Evolutionary conservation across 495 filamentous ascomycete genomes (phyloP), one percentile per base, ranked within the genome.

Genomic region (Penicillium canescens): DNA sequence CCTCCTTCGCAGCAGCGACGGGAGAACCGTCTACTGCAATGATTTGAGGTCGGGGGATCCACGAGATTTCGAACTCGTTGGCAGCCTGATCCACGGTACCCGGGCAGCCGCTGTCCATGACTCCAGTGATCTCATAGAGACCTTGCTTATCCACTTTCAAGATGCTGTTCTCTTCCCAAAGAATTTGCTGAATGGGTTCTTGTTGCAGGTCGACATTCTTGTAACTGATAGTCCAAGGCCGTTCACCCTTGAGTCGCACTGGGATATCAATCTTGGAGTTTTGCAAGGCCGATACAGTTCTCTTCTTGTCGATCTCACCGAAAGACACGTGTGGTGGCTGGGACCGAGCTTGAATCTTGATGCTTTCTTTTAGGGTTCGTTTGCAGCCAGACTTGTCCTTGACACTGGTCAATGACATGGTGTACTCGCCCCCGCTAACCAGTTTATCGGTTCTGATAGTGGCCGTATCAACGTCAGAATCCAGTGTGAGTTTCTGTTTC

Each of bases 331-430:
- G 85, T 1, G 94, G 94, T 52, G 87, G 86, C 69, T 96, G 91
- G 50, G 89, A 88, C 20, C 91, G 82, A 26, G 96, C 94, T 12
- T 86, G 81, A 56, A 98, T 87, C 66, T 87, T 93, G 43, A 84
- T 77, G 62, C 88, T 90, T 24, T 90, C 86, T 60, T 91, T 88
- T 37, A 97, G 63, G 59, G 86, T 86, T 43, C 88, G 87, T 57
- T 91, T 91, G 73, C 94, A 98, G 41, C 85, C 86, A 42, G 86
- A 85, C 62, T 84, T 86, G 67, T 98, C 94, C 60, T 91, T 90
- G 31, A 98, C 81, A 52, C 85, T 92, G 12, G 84, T 88, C 46
- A 98, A 71, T 14, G 89, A 84, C 33, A 98, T 66, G 9, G 85
- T 87, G 65, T 97, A 96, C 59, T 96, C 91, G 43, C 94, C 94